A percentile compares a stretch with the other conserved stretches of the same genome.
These are phyloP conservation scores for Phytophthora hybrid DNA, from an alignment of 352 stramenopile species.

Conservation along the genomic window DNA sequence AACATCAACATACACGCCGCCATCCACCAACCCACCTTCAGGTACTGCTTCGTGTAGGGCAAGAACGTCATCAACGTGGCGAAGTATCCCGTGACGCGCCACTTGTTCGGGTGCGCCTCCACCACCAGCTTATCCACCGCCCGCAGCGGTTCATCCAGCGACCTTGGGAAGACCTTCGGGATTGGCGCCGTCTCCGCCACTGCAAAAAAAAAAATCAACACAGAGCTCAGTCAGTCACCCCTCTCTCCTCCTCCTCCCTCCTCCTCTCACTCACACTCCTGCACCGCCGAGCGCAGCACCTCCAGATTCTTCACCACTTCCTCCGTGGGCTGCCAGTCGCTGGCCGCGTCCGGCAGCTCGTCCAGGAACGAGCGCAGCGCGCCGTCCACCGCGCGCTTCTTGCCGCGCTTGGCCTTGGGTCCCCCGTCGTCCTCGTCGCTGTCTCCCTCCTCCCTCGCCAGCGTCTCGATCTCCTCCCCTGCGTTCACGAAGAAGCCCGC, in stretches of 20 bases:
- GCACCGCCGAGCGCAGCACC: constrained; percentile 63
- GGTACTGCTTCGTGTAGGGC: constrained; percentile 89
- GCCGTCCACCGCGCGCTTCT: constrained; percentile 59
- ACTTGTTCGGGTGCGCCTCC: constrained; percentile 87
- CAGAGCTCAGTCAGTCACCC: neutral
- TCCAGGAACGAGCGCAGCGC: constrained; percentile 73
- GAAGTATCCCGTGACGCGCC: constrained; percentile 91
- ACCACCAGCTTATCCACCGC: constrained; percentile 84
- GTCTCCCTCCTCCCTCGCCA: constrained; percentile 46
- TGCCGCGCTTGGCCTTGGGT: constrained; percentile 45
- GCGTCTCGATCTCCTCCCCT: constrained; percentile 85
- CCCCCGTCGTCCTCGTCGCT: constrained; percentile 1
- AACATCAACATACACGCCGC: neutral
- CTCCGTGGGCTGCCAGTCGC: constrained; percentile 70
- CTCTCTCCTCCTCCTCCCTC: neutral
- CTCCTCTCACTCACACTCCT: constrained; percentile 54
- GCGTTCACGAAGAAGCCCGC: constrained; percentile 91
- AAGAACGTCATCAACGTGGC: constrained; percentile 89
- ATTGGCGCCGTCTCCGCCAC: constrained; percentile 66
- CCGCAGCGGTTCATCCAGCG: constrained; percentile 80
- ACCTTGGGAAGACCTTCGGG: constrained; percentile 84
- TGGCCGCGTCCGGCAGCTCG: constrained; percentile 68
- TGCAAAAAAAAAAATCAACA: constrained; percentile 24
- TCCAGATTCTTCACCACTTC: constrained; percentile 67
- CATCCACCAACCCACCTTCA: constrained; percentile 57